Percentiles rank a stretch among this genome's conserved stretches.
Conservation (phyloP, 768 basidiomycete species). For the Terana coerulea region DNA sequence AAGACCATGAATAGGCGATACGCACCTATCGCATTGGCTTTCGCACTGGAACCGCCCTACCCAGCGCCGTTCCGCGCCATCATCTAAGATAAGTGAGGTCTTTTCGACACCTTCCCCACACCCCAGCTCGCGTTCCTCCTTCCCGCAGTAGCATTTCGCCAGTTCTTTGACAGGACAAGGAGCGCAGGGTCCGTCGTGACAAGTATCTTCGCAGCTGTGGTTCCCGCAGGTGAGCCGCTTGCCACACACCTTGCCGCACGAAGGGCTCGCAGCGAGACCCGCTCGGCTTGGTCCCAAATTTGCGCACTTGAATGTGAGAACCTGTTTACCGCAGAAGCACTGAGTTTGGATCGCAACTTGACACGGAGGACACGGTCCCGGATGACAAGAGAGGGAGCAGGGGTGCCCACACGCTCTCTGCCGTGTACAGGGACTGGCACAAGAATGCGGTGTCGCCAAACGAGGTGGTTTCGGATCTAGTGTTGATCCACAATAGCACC, state of each 20-base stretch:
- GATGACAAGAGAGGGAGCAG: slow-evolving; percentile 85
- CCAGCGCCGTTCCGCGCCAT: slow-evolving; percentile 50
- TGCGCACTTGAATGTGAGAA: slow-evolving; percentile 58
- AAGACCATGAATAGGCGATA: neutral
- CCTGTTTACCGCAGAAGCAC: slow-evolving; percentile 73
- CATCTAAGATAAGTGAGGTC: slow-evolving; percentile 33
- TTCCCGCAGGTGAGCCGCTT: slow-evolving; percentile 61
- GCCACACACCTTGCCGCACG: slow-evolving; percentile 37
- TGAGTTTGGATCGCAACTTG: slow-evolving; percentile 68
- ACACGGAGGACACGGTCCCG: slow-evolving; percentile 96
- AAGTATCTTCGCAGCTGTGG: slow-evolving; percentile 64
- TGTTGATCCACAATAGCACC: slow-evolving; percentile 81
- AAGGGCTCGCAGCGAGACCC: slow-evolving; percentile 24
- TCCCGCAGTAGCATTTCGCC: slow-evolving; percentile 80
- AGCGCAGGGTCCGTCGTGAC: slow-evolving; percentile 76
- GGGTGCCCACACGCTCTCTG: slow-evolving; percentile 68
- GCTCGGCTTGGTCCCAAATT: slow-evolving; percentile 26
- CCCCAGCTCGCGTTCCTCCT: slow-evolving; percentile 46
- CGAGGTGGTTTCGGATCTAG: slow-evolving; percentile 70
- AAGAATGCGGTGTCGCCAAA: slow-evolving; percentile 73
- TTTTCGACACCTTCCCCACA: slow-evolving; percentile 65
- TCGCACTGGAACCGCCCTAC: slow-evolving; percentile 63
- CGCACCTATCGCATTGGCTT: slow-evolving; percentile 53
- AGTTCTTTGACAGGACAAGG: slow-evolving; percentile 54
- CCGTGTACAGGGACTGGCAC: slow-evolving; percentile 66